These are phyloP conservation scores for Lumnitzera racemosa DNA, from an alignment of 345 rosid species.

Conservation along the genomic window DNA sequence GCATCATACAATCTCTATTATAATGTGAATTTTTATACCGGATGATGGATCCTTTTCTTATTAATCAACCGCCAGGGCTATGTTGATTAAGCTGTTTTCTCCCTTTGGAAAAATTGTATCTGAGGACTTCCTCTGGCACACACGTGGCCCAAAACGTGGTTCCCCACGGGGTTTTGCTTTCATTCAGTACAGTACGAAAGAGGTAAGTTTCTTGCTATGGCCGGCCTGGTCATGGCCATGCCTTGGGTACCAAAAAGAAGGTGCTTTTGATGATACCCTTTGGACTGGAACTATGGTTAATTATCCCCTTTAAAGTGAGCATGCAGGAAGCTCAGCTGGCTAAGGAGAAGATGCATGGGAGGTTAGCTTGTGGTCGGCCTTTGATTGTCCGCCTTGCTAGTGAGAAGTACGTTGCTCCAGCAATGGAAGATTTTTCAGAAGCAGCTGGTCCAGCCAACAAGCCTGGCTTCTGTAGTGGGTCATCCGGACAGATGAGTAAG, in stretches of 20 bases:
- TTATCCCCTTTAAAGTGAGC: slow-evolving; percentile 74
- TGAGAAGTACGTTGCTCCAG: slow-evolving; percentile 52
- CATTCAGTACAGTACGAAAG: slow-evolving; percentile 65
- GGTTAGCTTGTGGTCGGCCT: slow-evolving; percentile 85
- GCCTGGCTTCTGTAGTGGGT: slow-evolving; percentile 28
- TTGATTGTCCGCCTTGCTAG: slow-evolving; percentile 73
- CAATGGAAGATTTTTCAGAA: slow-evolving; percentile 25
- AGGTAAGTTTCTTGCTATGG: slow-evolving; percentile 46
- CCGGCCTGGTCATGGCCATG: neutral
- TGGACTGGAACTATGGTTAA: slow-evolving; percentile 35
- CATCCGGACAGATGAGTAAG: slow-evolving; percentile 49
- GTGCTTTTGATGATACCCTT: neutral
- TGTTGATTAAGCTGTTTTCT: slow-evolving; percentile 84
- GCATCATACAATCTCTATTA: neutral
- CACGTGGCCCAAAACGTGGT: slow-evolving; percentile 88
- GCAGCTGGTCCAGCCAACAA: slow-evolving; percentile 29
- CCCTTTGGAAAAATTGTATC: slow-evolving; percentile 79
- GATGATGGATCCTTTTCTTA: neutral
- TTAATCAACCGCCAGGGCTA: slow-evolving; percentile 40
- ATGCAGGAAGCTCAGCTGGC: slow-evolving; percentile 96
- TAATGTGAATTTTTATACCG: neutral
- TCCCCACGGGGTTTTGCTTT: slow-evolving; percentile 88
- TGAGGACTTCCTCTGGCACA: slow-evolving; percentile 91
- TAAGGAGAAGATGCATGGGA: slow-evolving; percentile 92
- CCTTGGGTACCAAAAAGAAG: neutral